Base-by-base conservation (phyloP, 176 grass and related monocot genomes). In the Oryza coarctata region DNA sequence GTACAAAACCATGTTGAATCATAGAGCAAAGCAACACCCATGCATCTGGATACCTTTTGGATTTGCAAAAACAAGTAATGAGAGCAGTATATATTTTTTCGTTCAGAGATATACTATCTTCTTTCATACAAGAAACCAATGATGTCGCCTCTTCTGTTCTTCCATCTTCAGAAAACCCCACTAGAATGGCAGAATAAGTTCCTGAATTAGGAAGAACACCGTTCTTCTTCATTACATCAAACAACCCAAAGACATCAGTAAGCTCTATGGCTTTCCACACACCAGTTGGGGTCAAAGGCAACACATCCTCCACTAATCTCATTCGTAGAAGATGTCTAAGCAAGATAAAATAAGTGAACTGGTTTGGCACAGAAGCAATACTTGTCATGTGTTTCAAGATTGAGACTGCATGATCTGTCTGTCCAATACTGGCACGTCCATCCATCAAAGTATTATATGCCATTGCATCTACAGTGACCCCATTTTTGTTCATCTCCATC, bases 361-460 rank as follows among this genome's bases (percentile, higher is more conserved):
- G 67, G 33, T 90, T 90, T 70, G 91, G 88, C 41, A 76, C 43
- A 68, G 82, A 88, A 68, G 74, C 35, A 85, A 78, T 35, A 90
- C 68, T 76, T n/a, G 68, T 71, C 91, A 93, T 90, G 50, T 68
- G 43, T 70, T 93, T 90, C 77, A 93, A 81, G 72, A 68, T 34
- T 68, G 73, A 43, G 27, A 90, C 73, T 34, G 91, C 91, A 71
- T 35, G 11, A 52, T 94, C 85, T 82, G 67, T 88, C 30, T 83
- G 49, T 22, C 88, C 88, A 43, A 82, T 83, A 76, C 34, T 88
- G 49, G 82, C 25, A 68, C 82, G 65, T 25, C 85, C 91, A 86
- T 80, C 29, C 40, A 94, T 83, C 64, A 90, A 80, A 79, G 85
- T 94, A 74, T 94, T 88, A 76, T 88, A 94, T 12, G 85, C 76